These are phyloP conservation scores for Corylus avellana DNA, from an alignment of 306 rosid species.

Conservation along the genomic window DNA sequence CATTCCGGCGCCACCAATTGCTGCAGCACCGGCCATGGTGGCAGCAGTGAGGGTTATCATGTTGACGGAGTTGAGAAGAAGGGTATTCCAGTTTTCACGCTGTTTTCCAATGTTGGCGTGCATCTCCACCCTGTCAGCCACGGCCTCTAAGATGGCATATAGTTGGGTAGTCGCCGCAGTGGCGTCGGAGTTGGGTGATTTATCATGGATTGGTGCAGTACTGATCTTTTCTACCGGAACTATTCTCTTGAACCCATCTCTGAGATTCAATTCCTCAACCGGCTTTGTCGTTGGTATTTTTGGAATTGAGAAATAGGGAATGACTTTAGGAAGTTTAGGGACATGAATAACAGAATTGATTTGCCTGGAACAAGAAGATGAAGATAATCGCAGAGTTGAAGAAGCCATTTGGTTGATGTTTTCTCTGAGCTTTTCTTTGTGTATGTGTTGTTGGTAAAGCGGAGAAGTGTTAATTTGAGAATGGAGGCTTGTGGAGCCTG, in stretches of 20 bases:
- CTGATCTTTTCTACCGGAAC: constrained; percentile 8
- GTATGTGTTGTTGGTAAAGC: neutral
- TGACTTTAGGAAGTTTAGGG: constrained; percentile 44
- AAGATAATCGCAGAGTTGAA: constrained; percentile 21
- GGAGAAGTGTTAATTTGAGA: too few species aligned
- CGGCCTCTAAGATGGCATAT: constrained; percentile 53
- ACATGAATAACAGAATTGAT: constrained; percentile 48
- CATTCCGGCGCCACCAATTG: constrained; percentile 10
- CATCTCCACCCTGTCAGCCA: constrained; percentile 63
- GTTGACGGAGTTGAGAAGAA: constrained; percentile 67
- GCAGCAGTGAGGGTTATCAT: constrained; percentile 78
- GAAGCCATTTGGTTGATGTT: constrained; percentile 44
- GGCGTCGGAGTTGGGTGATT: neutral
- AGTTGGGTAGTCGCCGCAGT: constrained; percentile 26
- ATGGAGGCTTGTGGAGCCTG: too few species aligned
- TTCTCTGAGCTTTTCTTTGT: constrained; percentile 9
- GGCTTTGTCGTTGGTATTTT: constrained; percentile 39
- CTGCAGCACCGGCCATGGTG: constrained; percentile 53
- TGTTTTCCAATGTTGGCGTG: constrained; percentile 63
- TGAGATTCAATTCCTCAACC: constrained; percentile 33
- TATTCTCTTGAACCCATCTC: constrained; percentile 35
- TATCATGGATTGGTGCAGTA: neutral
- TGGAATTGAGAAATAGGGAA: constrained; percentile 19
- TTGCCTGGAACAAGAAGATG: constrained; percentile 28
- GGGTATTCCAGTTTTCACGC: constrained; percentile 72